Conservation (phyloP, 345 rosid species). For the Euclidium syriacum region DNA sequence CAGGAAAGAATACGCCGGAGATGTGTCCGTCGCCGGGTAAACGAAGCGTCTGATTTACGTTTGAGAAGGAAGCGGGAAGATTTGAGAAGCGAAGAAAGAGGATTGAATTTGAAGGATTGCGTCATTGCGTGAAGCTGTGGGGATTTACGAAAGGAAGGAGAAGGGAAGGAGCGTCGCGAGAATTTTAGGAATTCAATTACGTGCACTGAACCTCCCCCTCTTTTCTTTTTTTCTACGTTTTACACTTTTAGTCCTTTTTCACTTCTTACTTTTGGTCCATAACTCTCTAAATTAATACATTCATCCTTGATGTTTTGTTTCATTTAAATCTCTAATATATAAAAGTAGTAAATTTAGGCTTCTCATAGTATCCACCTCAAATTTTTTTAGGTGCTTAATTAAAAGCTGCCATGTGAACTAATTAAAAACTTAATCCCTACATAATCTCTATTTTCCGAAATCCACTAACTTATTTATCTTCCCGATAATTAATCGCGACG, state of each 20-base stretch:
- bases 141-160: neutral
- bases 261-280: neutral
- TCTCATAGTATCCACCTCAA: too few relatives aligned
- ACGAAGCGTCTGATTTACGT: neutral
- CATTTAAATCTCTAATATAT: too few relatives aligned
- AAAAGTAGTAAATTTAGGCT: too few relatives aligned
- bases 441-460: too few relatives aligned
- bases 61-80: conserved; percentile 28
- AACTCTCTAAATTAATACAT: too few relatives aligned
- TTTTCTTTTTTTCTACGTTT: neutral
- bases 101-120: conserved; percentile 11
- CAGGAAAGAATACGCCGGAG: neutral
- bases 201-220: conserved; percentile 14
- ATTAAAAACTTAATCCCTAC: too few relatives aligned
- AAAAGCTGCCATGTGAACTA: too few relatives aligned
- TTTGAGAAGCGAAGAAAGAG: conserved; percentile 12
- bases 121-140: conserved; percentile 19
- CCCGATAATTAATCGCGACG: too few relatives aligned
- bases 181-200: conserved; percentile 15
- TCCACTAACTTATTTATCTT: too few relatives aligned
- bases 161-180: neutral
- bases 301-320: too few relatives aligned
- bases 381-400: too few relatives aligned
- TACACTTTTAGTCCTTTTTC: neutral
- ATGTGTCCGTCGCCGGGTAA: conserved; percentile 8